Evolutionary conservation across 805 yeast genomes (phyloP), one percentile per base, ranked within the genome.

Genomic region (Cyberlindnera mycetangii): DNA sequence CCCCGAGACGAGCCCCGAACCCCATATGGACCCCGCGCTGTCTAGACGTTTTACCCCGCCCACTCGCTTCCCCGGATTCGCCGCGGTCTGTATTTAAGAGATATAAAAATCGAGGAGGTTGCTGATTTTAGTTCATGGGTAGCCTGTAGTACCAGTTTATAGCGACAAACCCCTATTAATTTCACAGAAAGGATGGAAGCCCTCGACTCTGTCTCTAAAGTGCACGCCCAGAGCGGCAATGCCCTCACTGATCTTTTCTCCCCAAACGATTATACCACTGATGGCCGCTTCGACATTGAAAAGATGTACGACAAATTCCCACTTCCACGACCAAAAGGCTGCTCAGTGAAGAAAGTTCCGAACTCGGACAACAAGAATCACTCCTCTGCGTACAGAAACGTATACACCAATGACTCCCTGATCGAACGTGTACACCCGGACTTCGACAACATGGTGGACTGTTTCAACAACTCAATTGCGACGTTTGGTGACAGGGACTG

Each of bases 311-410:
- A 16, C 7, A 22, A 15, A 34, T 15, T 37, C 31, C 49, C 49
- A 1, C 30, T 49, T 5, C 46, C 48, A 2, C 32, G 21, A 2
- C 32, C 41, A 14, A 14, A 18, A 9, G 49, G 25, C 10, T 19
- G 35, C 14, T 17, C 14, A 7, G 33, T 38, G 12, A 40, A 30
- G 35, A 40, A 35, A 10, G 36, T 75, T 2, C 70, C 75, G 0
- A 63, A 64, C 20, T 45, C 71, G 12, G 55, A 57, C 21, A 53
- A 61, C 41, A 56, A 60, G 3, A 64, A 61, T 1, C 72, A 62
- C 54, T 74, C 83, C 19, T 66, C 74, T 0, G 59, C 73, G 12
- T 81, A 68, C 56, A 63, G 86, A 41, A 76, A 67, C 50, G 54
- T 62, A 6, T 45, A 61, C 14, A 54, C 64, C 5, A 59, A 65